Base-by-base conservation (phyloP, 106 monocot genomes). In the Narthecium ossifragum region DNA sequence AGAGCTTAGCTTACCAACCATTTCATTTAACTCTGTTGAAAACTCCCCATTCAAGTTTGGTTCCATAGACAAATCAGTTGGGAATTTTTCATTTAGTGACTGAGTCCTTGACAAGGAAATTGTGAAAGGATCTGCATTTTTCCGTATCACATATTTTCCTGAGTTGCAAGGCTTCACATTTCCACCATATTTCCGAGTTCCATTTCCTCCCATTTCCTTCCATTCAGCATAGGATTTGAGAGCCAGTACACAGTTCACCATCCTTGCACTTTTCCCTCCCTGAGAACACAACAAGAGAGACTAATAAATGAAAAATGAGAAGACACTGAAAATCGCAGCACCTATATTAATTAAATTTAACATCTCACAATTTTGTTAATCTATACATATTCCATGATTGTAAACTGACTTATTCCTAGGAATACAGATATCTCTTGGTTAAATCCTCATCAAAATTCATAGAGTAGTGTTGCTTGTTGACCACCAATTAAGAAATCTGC, bases 191-290 rank as follows among this genome's bases (percentile, higher is more conserved):
- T 80, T 96, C 58, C 53, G 77, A 8, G 62, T 66, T 59, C 75
- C 74, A 79, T 71, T 60, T 62, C 75, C 80, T 11, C 82, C 82
- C 51, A 61, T 66, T 81, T 98, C 75, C 36, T 81, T 84, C 96
- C 62, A 53, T 33, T 96, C 96, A 50, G 55, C 52, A 23, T 73
- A 74, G 9, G 71, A 84, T 67, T 90, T 96, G 23, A 96, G 81
- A 58, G 90, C 90, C 6, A 96, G 60, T 55, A 96, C 76, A 60
- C 66, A 87, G 52, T 90, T 73, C 30, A 96, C 90, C 6, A 96
- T 78, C 49, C 86, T 78, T 20, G 61, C 66, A 32, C 86, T 61
- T 64, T 93, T 93, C 14, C 88, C 93, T 29, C 93, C 93, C 93
- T 93, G 49, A 46, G 50, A 12, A 55, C 26, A 29, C 43, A 41